Percentiles rank a stretch among this genome's conserved stretches.
phyloP scores from a whole-genome alignment of 257 asterid species.

The Solanum verrucosum region DNA sequence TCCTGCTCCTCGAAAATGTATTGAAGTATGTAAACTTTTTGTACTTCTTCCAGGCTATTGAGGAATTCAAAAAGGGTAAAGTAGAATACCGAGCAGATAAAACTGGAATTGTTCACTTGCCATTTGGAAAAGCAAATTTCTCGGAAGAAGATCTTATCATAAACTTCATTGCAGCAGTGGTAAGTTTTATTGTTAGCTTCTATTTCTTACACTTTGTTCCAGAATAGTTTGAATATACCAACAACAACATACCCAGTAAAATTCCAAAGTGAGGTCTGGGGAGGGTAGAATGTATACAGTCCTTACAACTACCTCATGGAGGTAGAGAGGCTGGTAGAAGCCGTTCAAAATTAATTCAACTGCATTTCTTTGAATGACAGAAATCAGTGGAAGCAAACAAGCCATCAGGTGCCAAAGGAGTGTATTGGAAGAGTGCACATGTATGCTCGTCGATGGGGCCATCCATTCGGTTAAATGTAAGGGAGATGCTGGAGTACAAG shows the following conservation, averaged over 20 bases:
- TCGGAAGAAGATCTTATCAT: constrained; percentile 80
- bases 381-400: constrained; percentile 89
- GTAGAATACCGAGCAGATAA: constrained; percentile 96
- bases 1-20: background rate
- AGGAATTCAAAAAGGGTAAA: constrained; percentile 94
- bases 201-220: background rate
- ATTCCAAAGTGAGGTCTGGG: background rate
- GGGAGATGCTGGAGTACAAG: constrained; percentile 80
- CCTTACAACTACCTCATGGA: background rate
- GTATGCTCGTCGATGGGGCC: constrained; percentile 98
- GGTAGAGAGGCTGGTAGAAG: background rate
- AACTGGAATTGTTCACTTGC: constrained; percentile 96
- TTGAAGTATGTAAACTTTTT: background rate
- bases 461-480: constrained; percentile 70
- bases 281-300: background rate
- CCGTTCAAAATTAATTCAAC: background rate
- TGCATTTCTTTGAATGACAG: constrained; percentile 24
- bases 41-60: constrained; percentile 59
- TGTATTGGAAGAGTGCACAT: constrained; percentile 92
- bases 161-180: constrained; percentile 86
- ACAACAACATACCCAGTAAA: background rate
- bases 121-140: constrained; percentile 79
- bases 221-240: background rate
- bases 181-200: constrained; percentile 11
- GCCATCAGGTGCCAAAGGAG: constrained; percentile 90